A percentile compares a stretch with the other conserved stretches of the same genome.
phyloP scores from a whole-genome alignment of 2,329 filamentous ascomycete species.

The Pseudogymnoascus sp. region DNA sequence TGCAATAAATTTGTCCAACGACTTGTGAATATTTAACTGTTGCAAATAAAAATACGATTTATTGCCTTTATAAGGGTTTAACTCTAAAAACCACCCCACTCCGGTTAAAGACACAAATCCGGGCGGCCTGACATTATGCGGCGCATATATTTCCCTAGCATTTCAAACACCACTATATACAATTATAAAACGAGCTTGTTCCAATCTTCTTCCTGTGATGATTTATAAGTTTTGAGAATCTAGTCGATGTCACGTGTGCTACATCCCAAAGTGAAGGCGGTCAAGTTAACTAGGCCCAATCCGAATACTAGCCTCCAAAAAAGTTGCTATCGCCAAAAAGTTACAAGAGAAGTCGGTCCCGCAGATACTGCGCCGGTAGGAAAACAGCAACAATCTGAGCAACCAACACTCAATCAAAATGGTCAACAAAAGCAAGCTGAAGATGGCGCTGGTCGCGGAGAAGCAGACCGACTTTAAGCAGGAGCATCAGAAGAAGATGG shows the following conservation, averaged over 20 bases:
- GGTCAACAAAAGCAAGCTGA: constrained; percentile 39
- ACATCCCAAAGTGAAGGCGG: constrained; percentile 1
- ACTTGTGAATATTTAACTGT: neutral
- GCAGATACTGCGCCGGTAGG: constrained; percentile 1
- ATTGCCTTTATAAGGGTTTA: neutral
- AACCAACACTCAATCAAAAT: constrained; percentile 19
- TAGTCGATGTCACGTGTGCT: neutral
- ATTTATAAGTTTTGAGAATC: neutral
- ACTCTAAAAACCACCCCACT: neutral
- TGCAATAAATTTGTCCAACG: neutral
- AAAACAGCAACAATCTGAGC: neutral
- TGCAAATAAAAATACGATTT: neutral
- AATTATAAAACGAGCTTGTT: neutral
- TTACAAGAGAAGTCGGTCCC: constrained; percentile 6
- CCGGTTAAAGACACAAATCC: neutral
- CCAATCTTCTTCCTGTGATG: neutral
- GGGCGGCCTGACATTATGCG: neutral
- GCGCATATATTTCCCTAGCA: neutral
- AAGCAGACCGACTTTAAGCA: constrained; percentile 49
- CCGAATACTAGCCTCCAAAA: constrained; percentile 10
- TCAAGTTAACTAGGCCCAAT: constrained; percentile 6
- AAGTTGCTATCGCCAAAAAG: constrained; percentile 7
- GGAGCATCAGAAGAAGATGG: constrained; percentile 30
- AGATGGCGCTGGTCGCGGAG: constrained; percentile 47
- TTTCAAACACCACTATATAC: neutral